Evolutionary conservation across 805 yeast species (phyloP), one percentile per base, ranked within the genome.

Genomic region (Metschnikowia similis): DNA sequence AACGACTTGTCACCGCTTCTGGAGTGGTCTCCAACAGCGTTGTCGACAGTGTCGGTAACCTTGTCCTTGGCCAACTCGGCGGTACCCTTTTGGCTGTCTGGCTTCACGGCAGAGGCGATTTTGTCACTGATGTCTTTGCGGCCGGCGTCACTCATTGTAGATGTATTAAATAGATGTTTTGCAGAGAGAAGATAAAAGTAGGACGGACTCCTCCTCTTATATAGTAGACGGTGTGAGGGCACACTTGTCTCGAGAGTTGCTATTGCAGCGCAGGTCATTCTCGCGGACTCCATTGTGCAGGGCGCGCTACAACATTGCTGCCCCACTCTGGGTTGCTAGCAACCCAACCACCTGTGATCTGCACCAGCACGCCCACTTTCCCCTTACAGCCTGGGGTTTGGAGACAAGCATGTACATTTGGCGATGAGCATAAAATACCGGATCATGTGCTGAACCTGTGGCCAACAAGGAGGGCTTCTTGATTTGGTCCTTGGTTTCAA

Each of bases 81-180:
- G 47, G 70, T 63, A 41, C 69, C 53, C 69, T 73, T 73, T 59
- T 71, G 66, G 48, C 69, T 64, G 61, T 73, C 73, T 59, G 77
- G 77, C 61, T 64, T 71, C 32, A 72, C 62, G 48, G 72, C 66
- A 47, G 71, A 61, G 45, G 53, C 47, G 51, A 69, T 59, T 59
- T 73, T 73, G 62, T 70, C 75, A 48, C 67, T 57, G 55, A 72
- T 62, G 54, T 66, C 66, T 68, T 72, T 67, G 65, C 77, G 69
- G 55, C 77, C 77, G 38, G 64, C 50, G 67, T 73, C 76, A 55
- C 75, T 65, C 77, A 73, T 73, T 26, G 11, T 26, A 48, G 17
- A 16, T 46, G 21, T 21, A 21, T 21, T 21, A 4, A 21, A 5
- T 21, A 21, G 21, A 21, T 58, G 45, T 21, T 40, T 41, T 41